phyloP scores from a whole-genome alignment of 108 stramenopile genomes.

The Thalassiosira profunda region DNA sequence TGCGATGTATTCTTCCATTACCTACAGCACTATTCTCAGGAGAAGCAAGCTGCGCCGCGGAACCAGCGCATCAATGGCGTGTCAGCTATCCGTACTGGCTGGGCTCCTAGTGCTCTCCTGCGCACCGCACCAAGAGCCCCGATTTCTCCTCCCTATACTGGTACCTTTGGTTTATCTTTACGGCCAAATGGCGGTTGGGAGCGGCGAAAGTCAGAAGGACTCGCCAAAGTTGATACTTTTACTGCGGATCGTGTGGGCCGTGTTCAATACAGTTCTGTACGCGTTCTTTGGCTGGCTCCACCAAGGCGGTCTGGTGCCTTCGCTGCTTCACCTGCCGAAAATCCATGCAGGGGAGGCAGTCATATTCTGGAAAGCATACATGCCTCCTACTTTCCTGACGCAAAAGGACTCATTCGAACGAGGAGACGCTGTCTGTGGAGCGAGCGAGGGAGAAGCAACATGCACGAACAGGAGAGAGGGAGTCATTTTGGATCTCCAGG shows the following conservation, averaged over 20 bases:
- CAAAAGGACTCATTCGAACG: no score
- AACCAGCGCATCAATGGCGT: slow-evolving; percentile 5
- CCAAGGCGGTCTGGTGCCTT: slow-evolving; percentile 67
- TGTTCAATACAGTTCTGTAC: slow-evolving; percentile 69
- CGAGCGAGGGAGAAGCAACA: not conserved
- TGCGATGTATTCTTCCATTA: slow-evolving; percentile 23
- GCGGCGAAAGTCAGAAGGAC: not conserved
- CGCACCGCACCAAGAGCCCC: slow-evolving; percentile 88
- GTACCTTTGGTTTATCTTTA: slow-evolving; percentile 59
- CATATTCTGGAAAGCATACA: slow-evolving; percentile 78
- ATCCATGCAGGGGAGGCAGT: slow-evolving; percentile 17
- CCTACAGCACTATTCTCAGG: not conserved
- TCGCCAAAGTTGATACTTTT: not conserved
- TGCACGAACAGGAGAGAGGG: not conserved
- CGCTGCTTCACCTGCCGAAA: slow-evolving; percentile 36
- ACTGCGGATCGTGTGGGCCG: slow-evolving; percentile 39
- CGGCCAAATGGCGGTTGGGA: slow-evolving; percentile 24
- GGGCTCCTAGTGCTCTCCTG: slow-evolving; percentile 65
- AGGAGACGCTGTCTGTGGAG: not conserved
- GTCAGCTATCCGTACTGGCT: slow-evolving; percentile 40
- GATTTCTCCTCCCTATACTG: slow-evolving; percentile 72
- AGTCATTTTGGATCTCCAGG: slow-evolving; percentile 45
- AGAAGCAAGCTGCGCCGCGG: not conserved
- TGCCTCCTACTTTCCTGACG: slow-evolving; percentile 78
- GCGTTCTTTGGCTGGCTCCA: slow-evolving; percentile 75